Percentiles rank a stretch among this genome's conserved stretches.
These are phyloP conservation scores for Microbotryum scabiosae DNA, from an alignment of 1,284 basidiomycete genomes.

Conservation along the genomic window DNA sequence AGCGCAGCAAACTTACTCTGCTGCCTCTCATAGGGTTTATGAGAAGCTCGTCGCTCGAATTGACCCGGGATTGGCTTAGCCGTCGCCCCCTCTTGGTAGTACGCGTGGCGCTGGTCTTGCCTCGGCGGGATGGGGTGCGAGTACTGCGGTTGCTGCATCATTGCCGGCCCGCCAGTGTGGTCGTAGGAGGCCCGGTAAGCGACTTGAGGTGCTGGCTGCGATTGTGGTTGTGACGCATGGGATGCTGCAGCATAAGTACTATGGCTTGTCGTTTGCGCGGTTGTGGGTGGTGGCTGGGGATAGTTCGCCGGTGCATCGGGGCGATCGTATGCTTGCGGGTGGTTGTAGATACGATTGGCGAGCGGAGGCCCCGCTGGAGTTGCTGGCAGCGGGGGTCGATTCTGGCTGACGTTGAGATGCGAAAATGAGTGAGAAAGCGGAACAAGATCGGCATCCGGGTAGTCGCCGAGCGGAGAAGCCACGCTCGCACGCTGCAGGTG, in stretches of 20 bases:
- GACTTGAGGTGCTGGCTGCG: neutral
- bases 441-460: constrained; percentile 25
- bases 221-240: neutral
- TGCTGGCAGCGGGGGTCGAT: constrained; percentile 14
- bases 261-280: neutral
- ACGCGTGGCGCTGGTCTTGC: neutral
- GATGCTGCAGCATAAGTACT: neutral
- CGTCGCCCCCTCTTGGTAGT: constrained; percentile 1
- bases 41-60: constrained; percentile 9
- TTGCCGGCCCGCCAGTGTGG: neutral
- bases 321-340: neutral
- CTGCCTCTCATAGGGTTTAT: constrained; percentile 14
- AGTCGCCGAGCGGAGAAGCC: constrained; percentile 4
- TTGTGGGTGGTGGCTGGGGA: neutral
- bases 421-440: constrained; percentile 24
- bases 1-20: too few relatives aligned
- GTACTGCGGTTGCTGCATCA: neutral
- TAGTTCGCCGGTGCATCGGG: neutral
- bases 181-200: neutral
- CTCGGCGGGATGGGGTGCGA: too few relatives aligned
- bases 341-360: neutral
- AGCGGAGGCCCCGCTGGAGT: constrained; percentile 4
- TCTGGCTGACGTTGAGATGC: constrained; percentile 5
- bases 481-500: neutral
- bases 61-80: constrained; percentile 7